A percentile compares a stretch with the other conserved stretches of the same genome.
These are phyloP conservation scores for Rhizoclosmatium sp. DNA, from an alignment of 192 early-diverging fungal species.

Conservation along the genomic window DNA sequence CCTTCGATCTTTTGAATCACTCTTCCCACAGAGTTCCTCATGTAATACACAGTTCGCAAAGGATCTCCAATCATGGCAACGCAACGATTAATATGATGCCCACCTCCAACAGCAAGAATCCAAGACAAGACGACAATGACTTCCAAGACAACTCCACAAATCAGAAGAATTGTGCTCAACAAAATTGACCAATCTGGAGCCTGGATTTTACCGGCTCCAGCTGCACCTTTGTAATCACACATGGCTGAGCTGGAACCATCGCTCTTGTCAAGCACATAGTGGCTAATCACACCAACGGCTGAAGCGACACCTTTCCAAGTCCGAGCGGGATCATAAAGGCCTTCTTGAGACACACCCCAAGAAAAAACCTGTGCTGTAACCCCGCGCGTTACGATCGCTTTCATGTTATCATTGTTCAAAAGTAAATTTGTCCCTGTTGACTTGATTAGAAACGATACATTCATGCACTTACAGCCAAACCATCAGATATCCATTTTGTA, in stretches of 20 bases:
- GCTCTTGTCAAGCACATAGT: conserved; percentile 26
- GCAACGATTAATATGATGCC: background rate
- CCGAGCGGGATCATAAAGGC: conserved; percentile 12
- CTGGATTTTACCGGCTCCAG: conserved; percentile 13
- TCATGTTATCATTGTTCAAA: background rate
- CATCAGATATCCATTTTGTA: too few relatives aligned
- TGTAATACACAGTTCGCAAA: background rate
- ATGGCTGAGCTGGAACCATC: background rate
- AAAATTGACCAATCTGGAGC: background rate
- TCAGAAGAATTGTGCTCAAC: background rate
- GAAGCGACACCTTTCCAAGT: conserved; percentile 15
- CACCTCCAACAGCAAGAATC: conserved; percentile 8
- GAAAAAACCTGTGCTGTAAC: background rate
- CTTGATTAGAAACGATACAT: too few relatives aligned
- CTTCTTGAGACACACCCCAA: background rate
- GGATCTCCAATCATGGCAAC: background rate
- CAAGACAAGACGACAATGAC: conserved; percentile 15
- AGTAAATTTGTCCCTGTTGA: too few relatives aligned
- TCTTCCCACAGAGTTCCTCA: background rate
- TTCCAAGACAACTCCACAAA: background rate
- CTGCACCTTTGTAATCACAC: conserved; percentile 12
- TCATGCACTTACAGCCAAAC: too few relatives aligned
- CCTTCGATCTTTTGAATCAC: conserved; percentile 20
- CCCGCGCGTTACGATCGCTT: background rate
- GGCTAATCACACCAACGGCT: conserved; percentile 14